Percentiles rank a stretch among this genome's conserved stretches.
Conservation (phyloP, 192 early-diverging fungal genomes). For the Podila verticillata region DNA sequence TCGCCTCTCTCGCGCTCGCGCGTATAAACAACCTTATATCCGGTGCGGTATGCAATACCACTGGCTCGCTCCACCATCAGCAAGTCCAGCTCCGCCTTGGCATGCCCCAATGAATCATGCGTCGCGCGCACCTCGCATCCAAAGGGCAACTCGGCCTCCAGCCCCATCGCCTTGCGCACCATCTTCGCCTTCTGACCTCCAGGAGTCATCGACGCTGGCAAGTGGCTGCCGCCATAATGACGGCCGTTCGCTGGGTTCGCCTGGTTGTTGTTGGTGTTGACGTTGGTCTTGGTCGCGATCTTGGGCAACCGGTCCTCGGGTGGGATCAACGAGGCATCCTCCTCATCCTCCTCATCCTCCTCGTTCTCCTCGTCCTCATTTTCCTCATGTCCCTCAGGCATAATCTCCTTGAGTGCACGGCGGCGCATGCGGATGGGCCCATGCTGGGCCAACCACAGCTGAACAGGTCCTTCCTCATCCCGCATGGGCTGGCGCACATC, state of each 20-base stretch:
- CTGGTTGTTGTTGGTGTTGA: neutral
- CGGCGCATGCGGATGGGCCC: slow-evolving; percentile 47
- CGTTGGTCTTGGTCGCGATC: slow-evolving; percentile 33
- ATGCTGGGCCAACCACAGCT: slow-evolving; percentile 51
- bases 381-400: neutral
- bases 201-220: slow-evolving; percentile 31
- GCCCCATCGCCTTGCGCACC: slow-evolving; percentile 24
- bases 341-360: slow-evolving; percentile 4
- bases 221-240: slow-evolving; percentile 46
- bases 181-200: slow-evolving; percentile 29
- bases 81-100: slow-evolving; percentile 41
- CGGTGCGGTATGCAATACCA: slow-evolving; percentile 36
- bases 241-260: slow-evolving; percentile 30
- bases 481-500: slow-evolving; percentile 48
- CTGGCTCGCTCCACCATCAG: slow-evolving; percentile 42
- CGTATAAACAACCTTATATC: slow-evolving; percentile 44
- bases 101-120: slow-evolving; percentile 26
- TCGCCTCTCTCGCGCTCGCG: slow-evolving; percentile 37
- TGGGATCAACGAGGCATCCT: neutral
- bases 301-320: slow-evolving; percentile 41
- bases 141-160: slow-evolving; percentile 43
- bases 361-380: neutral
- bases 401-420: slow-evolving; percentile 18
- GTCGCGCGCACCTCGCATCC: slow-evolving; percentile 37
- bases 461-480: slow-evolving; percentile 46